A percentile compares a stretch with the other conserved stretches of the same genome.
Conservation (phyloP, 176 grass and related monocot genomes). For the Aechmea fasciata region DNA sequence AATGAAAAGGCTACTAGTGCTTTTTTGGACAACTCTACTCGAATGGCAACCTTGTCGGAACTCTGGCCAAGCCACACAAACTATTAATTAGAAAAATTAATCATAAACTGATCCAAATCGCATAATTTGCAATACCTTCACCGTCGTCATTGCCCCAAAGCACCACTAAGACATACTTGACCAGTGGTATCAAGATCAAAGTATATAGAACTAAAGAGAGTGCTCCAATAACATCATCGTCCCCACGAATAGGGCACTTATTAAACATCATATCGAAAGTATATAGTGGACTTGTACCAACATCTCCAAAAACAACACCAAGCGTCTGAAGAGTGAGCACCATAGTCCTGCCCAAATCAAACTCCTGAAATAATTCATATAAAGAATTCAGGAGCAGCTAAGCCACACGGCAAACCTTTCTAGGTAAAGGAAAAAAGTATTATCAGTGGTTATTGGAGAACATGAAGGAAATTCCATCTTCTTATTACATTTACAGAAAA, state of each 20-base stretch:
- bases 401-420: background rate
- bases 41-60: background rate
- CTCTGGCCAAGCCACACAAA: too few relatives aligned
- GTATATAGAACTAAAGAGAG: slow-evolving; percentile 89
- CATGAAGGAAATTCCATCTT: too few relatives aligned
- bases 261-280: slow-evolving; percentile 94
- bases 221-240: slow-evolving; percentile 87
- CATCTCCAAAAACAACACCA: slow-evolving; percentile 87
- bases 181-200: slow-evolving; percentile 63
- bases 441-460: too few relatives aligned
- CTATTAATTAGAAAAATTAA: background rate
- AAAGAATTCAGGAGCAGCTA: background rate
- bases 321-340: slow-evolving; percentile 86
- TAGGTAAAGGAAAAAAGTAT: too few relatives aligned
- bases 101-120: slow-evolving; percentile 31
- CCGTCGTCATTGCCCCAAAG: slow-evolving; percentile 82
- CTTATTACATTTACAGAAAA: too few relatives aligned
- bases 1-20: too few relatives aligned
- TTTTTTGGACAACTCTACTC: too few relatives aligned
- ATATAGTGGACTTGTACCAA: slow-evolving; percentile 85
- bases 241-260: slow-evolving; percentile 56
- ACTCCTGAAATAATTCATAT: slow-evolving; percentile 31
- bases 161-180: slow-evolving; percentile 87
- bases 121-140: slow-evolving; percentile 65
- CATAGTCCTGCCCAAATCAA: slow-evolving; percentile 59